These are phyloP conservation scores for Isatis tinctoria DNA, from an alignment of 345 rosid genomes.

Conservation along the genomic window DNA sequence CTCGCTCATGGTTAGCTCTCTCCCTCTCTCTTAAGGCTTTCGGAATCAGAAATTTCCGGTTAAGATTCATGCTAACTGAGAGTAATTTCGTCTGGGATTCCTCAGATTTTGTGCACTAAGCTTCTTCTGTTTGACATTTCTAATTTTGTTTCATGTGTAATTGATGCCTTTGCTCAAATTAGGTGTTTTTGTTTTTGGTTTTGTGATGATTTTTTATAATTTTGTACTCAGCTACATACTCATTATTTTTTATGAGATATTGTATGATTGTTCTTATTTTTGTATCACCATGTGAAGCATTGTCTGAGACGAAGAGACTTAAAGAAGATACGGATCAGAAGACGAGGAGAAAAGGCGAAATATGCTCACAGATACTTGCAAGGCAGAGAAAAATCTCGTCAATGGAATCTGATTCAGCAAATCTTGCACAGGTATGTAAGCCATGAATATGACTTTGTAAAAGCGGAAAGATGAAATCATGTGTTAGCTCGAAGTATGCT, in stretches of 20 bases:
- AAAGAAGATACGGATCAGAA: slow-evolving; percentile 50
- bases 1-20: slow-evolving; percentile 40
- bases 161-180: background rate
- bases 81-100: background rate
- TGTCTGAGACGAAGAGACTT: slow-evolving; percentile 40
- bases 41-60: background rate
- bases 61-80: background rate
- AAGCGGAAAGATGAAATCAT: background rate
- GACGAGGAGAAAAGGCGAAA: slow-evolving; percentile 47
- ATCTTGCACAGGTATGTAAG: slow-evolving; percentile 53
- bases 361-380: slow-evolving; percentile 53
- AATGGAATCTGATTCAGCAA: slow-evolving; percentile 53
- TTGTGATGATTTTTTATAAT: too few relatives aligned
- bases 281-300: slow-evolving; percentile 38
- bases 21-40: background rate
- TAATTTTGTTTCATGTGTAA: too few relatives aligned
- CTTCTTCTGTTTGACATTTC: too few relatives aligned
- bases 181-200: too few relatives aligned
- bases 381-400: slow-evolving; percentile 53
- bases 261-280: background rate
- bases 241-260: background rate
- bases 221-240: background rate
- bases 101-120: background rate
- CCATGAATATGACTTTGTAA: background rate
- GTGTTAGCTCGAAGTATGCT: background rate